Conservation (phyloP, 805 yeast genomes). For the Peterozyma xylosa region DNA sequence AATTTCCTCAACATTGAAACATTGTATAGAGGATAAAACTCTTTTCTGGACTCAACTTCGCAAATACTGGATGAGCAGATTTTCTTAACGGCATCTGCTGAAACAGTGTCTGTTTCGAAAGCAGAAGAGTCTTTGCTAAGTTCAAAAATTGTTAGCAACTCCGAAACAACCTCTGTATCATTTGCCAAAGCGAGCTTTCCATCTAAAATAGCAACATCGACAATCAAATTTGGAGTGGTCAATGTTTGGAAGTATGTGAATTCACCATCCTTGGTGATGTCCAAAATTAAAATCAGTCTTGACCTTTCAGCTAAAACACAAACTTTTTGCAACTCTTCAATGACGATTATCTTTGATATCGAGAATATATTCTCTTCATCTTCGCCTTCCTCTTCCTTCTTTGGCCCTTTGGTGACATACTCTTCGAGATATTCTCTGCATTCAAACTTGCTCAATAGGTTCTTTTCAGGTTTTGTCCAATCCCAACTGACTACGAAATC, state of each 20-base stretch:
- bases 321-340: neutral
- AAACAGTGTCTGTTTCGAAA: neutral
- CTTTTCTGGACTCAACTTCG: neutral
- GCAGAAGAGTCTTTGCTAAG: neutral
- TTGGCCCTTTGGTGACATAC: neutral
- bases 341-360: neutral
- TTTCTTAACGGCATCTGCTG: neutral
- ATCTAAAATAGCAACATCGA: neutral
- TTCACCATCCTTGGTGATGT: neutral
- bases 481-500: slow-evolving; percentile 67
- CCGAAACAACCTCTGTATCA: neutral
- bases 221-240: neutral
- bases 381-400: neutral
- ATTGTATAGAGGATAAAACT: neutral
- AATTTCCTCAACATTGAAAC: neutral
- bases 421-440: neutral
- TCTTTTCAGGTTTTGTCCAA: slow-evolving; percentile 16
- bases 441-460: neutral
- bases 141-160: neutral
- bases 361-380: neutral
- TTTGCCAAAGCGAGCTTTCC: neutral
- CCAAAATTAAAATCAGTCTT: neutral
- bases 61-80: neutral
- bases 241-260: neutral
- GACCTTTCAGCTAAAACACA: neutral